Conservation (phyloP, 2,329 filamentous ascomycete species). For the Fusarium austroafricanum region DNA sequence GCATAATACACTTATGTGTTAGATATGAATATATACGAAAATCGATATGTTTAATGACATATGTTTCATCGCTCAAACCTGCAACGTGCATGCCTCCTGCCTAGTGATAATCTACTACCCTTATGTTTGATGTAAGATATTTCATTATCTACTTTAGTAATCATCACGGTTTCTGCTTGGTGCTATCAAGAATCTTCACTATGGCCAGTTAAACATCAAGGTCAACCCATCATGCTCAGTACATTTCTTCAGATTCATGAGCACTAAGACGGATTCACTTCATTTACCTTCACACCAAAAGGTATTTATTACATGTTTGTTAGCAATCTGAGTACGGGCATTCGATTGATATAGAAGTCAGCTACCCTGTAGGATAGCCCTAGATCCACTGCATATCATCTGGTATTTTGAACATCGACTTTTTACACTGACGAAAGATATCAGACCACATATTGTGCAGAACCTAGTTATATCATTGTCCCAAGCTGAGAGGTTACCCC, state of each 20-base stretch:
- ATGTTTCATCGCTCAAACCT: not conserved
- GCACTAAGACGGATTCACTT: not conserved
- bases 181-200: not conserved
- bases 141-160: too few relatives aligned
- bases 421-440: not conserved
- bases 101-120: not conserved
- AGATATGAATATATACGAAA: conserved; percentile 28
- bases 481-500: not conserved
- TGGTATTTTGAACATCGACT: not conserved
- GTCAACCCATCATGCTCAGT: not conserved
- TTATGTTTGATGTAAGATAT: too few relatives aligned
- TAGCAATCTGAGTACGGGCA: too few relatives aligned
- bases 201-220: too few relatives aligned
- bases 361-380: conserved; percentile 8
- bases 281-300: not conserved
- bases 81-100: not conserved
- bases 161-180: not conserved
- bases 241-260: not conserved
- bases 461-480: not conserved
- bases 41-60: conserved; percentile 29
- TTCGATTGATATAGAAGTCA: not conserved
- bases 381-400: not conserved
- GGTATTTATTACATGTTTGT: not conserved
- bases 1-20: conserved; percentile 1
- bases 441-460: not conserved